Evolutionary conservation across 2,329 filamentous ascomycete species (phyloP), one percentile per base, ranked within the genome.

Genomic region (Dactylellina cionopaga): DNA sequence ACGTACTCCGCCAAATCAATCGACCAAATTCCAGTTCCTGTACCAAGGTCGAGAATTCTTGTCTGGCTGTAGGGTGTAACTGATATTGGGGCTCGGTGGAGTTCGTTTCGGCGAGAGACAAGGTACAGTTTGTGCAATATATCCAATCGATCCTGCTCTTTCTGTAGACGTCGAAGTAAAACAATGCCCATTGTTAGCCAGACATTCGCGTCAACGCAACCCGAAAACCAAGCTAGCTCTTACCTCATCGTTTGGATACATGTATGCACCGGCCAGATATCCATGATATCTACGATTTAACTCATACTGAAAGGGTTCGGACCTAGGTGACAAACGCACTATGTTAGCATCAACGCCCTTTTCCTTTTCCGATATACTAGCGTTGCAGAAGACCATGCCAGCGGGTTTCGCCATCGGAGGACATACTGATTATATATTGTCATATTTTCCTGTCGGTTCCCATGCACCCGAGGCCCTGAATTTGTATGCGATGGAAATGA

Each of bases 11-110:
- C 90, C 81, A 96, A 90, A 76, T 94, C 90, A 76, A 96, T 91
- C 39, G 90, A 87, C 94, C 94, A 98, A 73, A 96, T 94, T 37
- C 92, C 92, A 0, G 92, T 96, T 17, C 93, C 94, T 74, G 90
- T 93, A 41, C 92, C 94, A 59, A 96, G 79, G 77, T 90, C 88
- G 41, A 90, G 78, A 49, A 90, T 83, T 54, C 82, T 75, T 9
- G 62, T 69, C 44, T 73, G 77, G 33, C 66, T 47, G 58, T 74
- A 54, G 9, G 73, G 22, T 60, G 80, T 77, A 68, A 80, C 75
- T 71, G 80, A 77, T 52, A 83, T 78, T 35, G 83, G 81, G 73
- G 83, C 80, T 78, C 80, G 77, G 76, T 82, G 80, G 76, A 84
- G 77, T 76, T 83, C 80, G 35, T 84, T 83, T 43, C 82, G 80